Conservation (phyloP, 108 stramenopile genomes). For the Cylindrotheca fusiformis region DNA sequence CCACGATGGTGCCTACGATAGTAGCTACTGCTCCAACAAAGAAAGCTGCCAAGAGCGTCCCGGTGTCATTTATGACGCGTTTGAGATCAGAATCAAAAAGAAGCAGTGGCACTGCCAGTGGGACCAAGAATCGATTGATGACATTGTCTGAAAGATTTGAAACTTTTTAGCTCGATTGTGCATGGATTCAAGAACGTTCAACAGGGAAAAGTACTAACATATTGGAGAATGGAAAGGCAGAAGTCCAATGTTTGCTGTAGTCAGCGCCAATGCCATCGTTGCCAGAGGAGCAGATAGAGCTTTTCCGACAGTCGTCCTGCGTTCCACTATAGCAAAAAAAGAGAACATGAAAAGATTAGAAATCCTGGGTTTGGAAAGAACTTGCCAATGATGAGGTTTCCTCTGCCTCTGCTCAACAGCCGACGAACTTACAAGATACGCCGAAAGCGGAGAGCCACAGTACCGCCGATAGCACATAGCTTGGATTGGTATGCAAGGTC, state of each 20-base stretch:
- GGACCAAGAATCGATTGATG: constrained; percentile 71
- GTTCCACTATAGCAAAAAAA: constrained; percentile 51
- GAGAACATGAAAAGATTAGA: too few relatives aligned
- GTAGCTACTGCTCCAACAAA: constrained; percentile 80
- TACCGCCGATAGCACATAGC: constrained; percentile 57
- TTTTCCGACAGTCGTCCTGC: constrained; percentile 69
- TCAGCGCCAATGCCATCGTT: constrained; percentile 69
- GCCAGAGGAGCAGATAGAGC: constrained; percentile 77
- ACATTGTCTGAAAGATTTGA: constrained; percentile 18
- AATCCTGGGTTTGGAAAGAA: neutral
- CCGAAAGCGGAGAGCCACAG: constrained; percentile 66
- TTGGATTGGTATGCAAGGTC: constrained; percentile 37
- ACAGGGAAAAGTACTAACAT: constrained; percentile 36
- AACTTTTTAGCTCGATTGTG: too few relatives aligned
- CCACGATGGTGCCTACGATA: constrained; percentile 71
- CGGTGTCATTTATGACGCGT: constrained; percentile 72
- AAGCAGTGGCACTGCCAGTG: constrained; percentile 86
- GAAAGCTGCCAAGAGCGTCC: constrained; percentile 76
- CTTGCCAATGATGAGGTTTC: neutral
- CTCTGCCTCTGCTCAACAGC: too few relatives aligned
- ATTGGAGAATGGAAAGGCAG: constrained; percentile 70
- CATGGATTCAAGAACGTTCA: too few relatives aligned
- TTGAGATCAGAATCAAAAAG: constrained; percentile 85
- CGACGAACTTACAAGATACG: constrained; percentile 17
- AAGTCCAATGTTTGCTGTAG: constrained; percentile 63